These are phyloP conservation scores for Picocystis sp. DNA, from an alignment of 163 green algal species.

Conservation along the genomic window DNA sequence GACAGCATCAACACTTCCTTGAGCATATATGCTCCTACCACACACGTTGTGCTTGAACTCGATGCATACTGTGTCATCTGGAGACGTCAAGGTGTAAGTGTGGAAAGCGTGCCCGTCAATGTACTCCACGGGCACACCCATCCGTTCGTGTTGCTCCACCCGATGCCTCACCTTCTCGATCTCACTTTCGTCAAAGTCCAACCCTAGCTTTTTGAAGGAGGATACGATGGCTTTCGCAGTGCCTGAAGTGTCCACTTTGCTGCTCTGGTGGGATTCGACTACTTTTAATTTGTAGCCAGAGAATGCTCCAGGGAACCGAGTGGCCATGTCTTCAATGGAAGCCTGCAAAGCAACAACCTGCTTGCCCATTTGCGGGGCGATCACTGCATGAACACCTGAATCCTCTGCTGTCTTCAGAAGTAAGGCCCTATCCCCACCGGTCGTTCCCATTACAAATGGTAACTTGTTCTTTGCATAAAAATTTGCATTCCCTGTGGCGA, in stretches of 20 bases:
- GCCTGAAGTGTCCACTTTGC: constrained; percentile 88
- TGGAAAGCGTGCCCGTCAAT: constrained; percentile 90
- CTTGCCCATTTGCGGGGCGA: constrained; percentile 98
- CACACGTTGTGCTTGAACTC: constrained; percentile 96
- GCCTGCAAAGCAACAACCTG: constrained; percentile 91
- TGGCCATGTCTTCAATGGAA: constrained; percentile 35
- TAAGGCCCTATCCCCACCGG: constrained; percentile 71
- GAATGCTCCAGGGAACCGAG: constrained; percentile 44
- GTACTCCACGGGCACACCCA: constrained; percentile 68
- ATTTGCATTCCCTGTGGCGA: constrained; percentile 54
- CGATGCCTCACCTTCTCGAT: constrained; percentile 62
- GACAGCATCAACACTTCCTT: constrained; percentile 87
- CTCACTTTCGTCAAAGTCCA: constrained; percentile 29
- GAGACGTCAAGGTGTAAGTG: constrained; percentile 68
- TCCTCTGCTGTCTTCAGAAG: constrained; percentile 41
- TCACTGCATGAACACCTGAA: constrained; percentile 66
- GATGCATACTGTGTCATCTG: constrained; percentile 34
- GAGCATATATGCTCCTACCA: constrained; percentile 78
- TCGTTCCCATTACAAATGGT: constrained; percentile 97
- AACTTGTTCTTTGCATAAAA: constrained; percentile 18
- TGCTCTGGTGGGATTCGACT: constrained; percentile 85
- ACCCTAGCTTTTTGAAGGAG: constrained; percentile 56
- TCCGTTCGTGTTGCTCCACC: constrained; percentile 46
- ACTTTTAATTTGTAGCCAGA: constrained; percentile 81
- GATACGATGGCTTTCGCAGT: constrained; percentile 84